A percentile compares a stretch with the other conserved stretches of the same genome.
phyloP scores from a whole-genome alignment of 1,284 basidiomycete species.

The Prillingera fragicola region DNA sequence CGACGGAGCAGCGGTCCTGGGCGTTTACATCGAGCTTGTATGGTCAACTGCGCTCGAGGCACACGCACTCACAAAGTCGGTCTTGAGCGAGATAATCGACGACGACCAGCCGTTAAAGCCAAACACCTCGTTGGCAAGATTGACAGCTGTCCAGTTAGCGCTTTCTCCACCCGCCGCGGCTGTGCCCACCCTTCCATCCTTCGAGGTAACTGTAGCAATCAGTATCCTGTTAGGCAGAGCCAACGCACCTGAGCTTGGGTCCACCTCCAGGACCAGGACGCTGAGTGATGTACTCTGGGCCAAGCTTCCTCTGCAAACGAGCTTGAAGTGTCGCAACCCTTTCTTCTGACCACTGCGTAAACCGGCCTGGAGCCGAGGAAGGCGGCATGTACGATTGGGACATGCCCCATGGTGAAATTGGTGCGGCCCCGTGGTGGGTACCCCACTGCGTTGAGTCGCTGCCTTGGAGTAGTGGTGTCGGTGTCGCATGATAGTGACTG shows the following conservation, averaged over 20 bases:
- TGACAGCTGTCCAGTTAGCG: constrained; percentile 59
- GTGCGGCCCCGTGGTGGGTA: constrained; percentile 7
- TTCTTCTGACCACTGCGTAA: constrained; percentile 50
- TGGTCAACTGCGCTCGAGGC: constrained; percentile 8
- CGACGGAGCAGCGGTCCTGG: constrained; percentile 64
- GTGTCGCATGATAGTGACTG: background rate
- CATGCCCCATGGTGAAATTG: constrained; percentile 1
- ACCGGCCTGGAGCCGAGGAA: constrained; percentile 8
- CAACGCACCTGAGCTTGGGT: constrained; percentile 58
- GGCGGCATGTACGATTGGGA: constrained; percentile 1
- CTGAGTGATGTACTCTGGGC: constrained; percentile 86
- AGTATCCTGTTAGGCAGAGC: background rate
- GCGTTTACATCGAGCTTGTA: constrained; percentile 58
- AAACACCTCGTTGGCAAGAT: constrained; percentile 95
- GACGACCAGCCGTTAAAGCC: constrained; percentile 98
- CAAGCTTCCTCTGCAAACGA: constrained; percentile 79
- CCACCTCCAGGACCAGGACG: constrained; percentile 80
- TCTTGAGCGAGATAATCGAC: constrained; percentile 68
- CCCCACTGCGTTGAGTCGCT: constrained; percentile 11
- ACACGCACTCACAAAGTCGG: constrained; percentile 53
- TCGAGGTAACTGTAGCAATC: constrained; percentile 71
- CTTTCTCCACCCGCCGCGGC: background rate
- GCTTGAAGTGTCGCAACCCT: constrained; percentile 70
- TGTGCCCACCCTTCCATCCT: constrained; percentile 71
- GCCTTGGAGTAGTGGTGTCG: background rate